phyloP scores from a whole-genome alignment of 2,329 filamentous ascomycete genomes.

The Coniochaeta sp. region DNA sequence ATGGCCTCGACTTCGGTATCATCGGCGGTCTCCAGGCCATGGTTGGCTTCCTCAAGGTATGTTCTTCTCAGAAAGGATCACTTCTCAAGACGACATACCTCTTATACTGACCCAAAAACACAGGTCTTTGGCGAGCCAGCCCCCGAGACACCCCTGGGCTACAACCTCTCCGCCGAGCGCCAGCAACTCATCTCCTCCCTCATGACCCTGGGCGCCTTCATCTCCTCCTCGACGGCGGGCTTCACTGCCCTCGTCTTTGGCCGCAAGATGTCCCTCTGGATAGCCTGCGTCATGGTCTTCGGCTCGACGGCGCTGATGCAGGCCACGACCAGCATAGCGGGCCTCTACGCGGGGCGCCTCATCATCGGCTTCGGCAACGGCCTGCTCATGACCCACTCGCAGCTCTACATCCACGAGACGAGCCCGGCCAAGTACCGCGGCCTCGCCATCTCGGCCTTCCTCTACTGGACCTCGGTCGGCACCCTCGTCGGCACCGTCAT shows the following conservation, averaged over 20 bases:
- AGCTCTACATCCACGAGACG: constrained; percentile 27
- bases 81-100: background rate
- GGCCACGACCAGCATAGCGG: constrained; percentile 43
- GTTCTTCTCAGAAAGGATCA: background rate
- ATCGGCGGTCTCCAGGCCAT: constrained; percentile 45
- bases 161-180: constrained; percentile 35
- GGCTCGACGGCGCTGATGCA: constrained; percentile 52
- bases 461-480: constrained; percentile 23
- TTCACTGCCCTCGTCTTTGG: constrained; percentile 25
- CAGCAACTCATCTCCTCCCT: constrained; percentile 42
- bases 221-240: constrained; percentile 34
- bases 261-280: constrained; percentile 31
- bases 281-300: constrained; percentile 40
- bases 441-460: constrained; percentile 29
- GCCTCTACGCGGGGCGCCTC: constrained; percentile 46
- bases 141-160: constrained; percentile 28
- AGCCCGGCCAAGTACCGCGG: constrained; percentile 21
- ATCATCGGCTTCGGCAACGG: constrained; percentile 50
- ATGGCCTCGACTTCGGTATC: constrained; percentile 42
- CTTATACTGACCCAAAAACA: background rate
- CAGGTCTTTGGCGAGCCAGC: constrained; percentile 30
- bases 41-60: constrained; percentile 37
- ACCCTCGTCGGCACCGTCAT: constrained; percentile 39
- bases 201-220: constrained; percentile 39
- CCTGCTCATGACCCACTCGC: constrained; percentile 47